Percentiles rank a stretch among this genome's conserved stretches.
Evolutionary conservation across 176 grass and related monocot species (phyloP).

Genomic region (bread wheat (Triticum aestivum)): DNA sequence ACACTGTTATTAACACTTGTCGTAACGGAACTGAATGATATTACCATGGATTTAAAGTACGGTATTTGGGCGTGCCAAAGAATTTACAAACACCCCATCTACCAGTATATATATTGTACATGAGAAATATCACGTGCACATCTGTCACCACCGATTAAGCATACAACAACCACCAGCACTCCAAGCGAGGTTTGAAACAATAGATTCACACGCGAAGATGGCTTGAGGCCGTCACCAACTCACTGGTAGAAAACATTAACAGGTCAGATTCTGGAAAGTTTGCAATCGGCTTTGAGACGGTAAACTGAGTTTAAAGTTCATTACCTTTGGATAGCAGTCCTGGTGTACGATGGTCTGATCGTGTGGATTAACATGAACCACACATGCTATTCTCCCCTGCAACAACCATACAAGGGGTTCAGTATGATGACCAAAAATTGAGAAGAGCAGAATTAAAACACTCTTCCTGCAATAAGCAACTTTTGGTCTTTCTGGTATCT

Average conservation of each 20-base stretch:
- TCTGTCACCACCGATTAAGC: not conserved
- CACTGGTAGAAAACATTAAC: constrained; percentile 18
- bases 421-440: not conserved
- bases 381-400: constrained; percentile 56
- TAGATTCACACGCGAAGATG: not conserved
- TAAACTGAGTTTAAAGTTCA: not conserved
- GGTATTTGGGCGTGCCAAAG: not conserved
- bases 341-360: constrained; percentile 54
- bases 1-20: not conserved
- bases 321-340: constrained; percentile 66
- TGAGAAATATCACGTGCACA: not conserved
- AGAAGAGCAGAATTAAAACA: not conserved
- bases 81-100: constrained; percentile 30
- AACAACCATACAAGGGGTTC: constrained; percentile 14
- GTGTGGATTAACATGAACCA: constrained; percentile 49
- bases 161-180: constrained; percentile 23
- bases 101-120: not conserved
- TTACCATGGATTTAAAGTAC: not conserved
- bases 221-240: constrained; percentile 1
- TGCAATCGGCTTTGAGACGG: not conserved
- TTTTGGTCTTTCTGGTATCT: not conserved
- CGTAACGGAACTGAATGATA: not conserved
- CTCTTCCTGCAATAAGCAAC: not conserved
- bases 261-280: constrained; percentile 18
- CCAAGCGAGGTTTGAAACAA: constrained; percentile 10